Evolutionary conservation across 2,329 filamentous ascomycete genomes (phyloP), one percentile per base, ranked within the genome.

Genomic region (Fusarium humuli): DNA sequence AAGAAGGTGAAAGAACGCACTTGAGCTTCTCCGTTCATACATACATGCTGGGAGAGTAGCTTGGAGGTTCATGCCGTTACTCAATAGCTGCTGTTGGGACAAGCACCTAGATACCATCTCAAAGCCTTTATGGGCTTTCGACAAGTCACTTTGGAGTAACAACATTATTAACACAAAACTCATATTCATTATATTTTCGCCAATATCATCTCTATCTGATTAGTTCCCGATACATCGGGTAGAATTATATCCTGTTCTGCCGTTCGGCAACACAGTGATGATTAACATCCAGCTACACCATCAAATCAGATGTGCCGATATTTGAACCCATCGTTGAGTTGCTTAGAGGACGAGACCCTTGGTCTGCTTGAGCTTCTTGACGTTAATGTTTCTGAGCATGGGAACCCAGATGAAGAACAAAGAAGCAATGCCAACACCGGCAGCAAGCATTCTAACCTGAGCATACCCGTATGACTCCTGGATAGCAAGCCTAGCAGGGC

Each of bases 381-480:
- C 69, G 32, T 80, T 73, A 40, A 77, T 67, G 58, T 79, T 78
- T 62, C 71, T 71, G 34, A 79, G 67, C 67, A 80, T 63, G n/a
- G 72, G 55, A 18, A 77, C 72, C 67, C 75, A 77, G 23, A 76
- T 57, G 25, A 77, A 73, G 20, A 68, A 55, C 46, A 80, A 58
- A 6, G 54, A 66, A 55, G 77, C 74, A 58, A 79, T 67, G 3
- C 74, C 76, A 23, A 74, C 73, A 20, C 80, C 80, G n/a, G 79
- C 78, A 54, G 78, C 76, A 29, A 81, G 75, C 79, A 81, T 81
- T 34, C 76, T 68, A 14, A 77, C 79, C 77, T 87, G 84, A 7
- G 82, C 79, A 40, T 83, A 81, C 2, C 79, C 83, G 61, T 87
- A 87, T 1, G 84, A 83, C 48, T 77, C 58, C 30, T 83, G 79